These are phyloP conservation scores for Trichophyton verrucosum DNA, from an alignment of 2,329 filamentous ascomycete species.

Conservation along the genomic window DNA sequence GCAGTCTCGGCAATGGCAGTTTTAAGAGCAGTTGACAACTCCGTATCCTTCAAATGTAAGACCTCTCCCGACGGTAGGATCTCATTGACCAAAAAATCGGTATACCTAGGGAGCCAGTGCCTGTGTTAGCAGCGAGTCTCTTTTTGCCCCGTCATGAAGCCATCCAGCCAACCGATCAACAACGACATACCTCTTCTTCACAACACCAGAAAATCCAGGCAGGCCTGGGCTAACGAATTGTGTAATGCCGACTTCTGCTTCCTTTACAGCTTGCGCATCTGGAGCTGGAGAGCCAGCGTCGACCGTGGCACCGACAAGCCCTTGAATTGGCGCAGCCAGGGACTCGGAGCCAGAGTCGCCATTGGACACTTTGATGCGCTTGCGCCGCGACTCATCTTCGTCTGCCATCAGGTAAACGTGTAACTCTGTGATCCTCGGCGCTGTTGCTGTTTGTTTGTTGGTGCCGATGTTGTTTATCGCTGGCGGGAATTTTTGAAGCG, in stretches of 20 bases:
- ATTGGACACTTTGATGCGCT: slow-evolving; percentile 16
- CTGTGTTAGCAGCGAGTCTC: slow-evolving; percentile 2
- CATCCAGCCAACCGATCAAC: neutral
- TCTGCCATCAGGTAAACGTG: neutral
- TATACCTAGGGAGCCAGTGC: slow-evolving; percentile 47
- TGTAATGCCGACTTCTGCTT: slow-evolving; percentile 47
- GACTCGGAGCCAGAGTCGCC: slow-evolving; percentile 1
- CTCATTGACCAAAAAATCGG: slow-evolving; percentile 87
- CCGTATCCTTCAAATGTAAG: slow-evolving; percentile 51
- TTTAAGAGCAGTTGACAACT: slow-evolving; percentile 17
- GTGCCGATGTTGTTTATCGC: neutral
- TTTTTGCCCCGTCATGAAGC: neutral
- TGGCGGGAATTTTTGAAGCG: neutral
- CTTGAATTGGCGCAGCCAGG: neutral
- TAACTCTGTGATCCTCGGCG: neutral
- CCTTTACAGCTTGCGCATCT: slow-evolving; percentile 28
- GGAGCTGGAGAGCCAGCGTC: slow-evolving; percentile 7
- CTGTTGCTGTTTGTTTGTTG: neutral
- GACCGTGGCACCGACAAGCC: neutral
- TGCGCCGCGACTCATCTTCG: slow-evolving; percentile 12
- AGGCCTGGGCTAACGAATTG: slow-evolving; percentile 48
- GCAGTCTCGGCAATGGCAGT: slow-evolving; percentile 4
- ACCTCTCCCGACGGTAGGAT: slow-evolving; percentile 65
- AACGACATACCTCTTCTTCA: slow-evolving; percentile 51
- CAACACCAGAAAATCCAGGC: slow-evolving; percentile 48